These are phyloP conservation scores for Rhizophora mangle DNA, from an alignment of 345 rosid genomes.

Conservation along the genomic window DNA sequence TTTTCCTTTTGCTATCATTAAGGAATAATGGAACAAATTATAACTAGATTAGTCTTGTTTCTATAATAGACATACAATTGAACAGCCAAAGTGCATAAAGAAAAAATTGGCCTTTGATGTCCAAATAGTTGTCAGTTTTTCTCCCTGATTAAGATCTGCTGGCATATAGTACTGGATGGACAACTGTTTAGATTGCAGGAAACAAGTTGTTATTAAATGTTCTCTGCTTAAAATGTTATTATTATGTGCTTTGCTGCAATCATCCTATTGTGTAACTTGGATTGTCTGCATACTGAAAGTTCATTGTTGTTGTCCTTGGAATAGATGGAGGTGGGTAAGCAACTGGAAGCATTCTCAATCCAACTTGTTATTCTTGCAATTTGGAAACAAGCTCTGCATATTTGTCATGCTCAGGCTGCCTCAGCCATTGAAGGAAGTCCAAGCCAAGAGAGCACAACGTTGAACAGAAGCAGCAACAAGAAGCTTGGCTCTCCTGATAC, in stretches of 20 bases:
- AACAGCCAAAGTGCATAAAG: too few species aligned
- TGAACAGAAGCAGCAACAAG: constrained; percentile 50
- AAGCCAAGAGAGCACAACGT: constrained; percentile 43
- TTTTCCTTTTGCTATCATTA: too few species aligned
- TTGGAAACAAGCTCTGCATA: constrained; percentile 91
- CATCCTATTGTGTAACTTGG: constrained; percentile 3
- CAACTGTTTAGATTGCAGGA: too few species aligned
- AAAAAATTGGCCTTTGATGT: too few species aligned
- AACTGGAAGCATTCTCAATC: constrained; percentile 83
- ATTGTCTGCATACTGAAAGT: constrained; percentile 3
- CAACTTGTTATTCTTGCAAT: constrained; percentile 91
- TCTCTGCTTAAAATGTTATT: not conserved
- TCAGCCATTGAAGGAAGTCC: constrained; percentile 88
- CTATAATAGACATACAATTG: too few species aligned
- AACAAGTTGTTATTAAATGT: not conserved
- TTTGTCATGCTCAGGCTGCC: constrained; percentile 90
- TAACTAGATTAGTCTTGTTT: too few species aligned
- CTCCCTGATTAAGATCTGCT: too few species aligned
- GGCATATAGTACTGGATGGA: too few species aligned
- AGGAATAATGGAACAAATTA: too few species aligned
- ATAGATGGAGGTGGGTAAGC: constrained; percentile 50
- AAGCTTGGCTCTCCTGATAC: constrained; percentile 43
- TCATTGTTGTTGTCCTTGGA: constrained; percentile 21
- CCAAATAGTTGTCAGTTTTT: too few species aligned
- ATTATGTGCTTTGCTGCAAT: constrained; percentile 8